A percentile compares a stretch with the other conserved stretches of the same genome.
Conservation (phyloP, 371 early-diverging fungal species). For the Saksenaea vasiformis region DNA sequence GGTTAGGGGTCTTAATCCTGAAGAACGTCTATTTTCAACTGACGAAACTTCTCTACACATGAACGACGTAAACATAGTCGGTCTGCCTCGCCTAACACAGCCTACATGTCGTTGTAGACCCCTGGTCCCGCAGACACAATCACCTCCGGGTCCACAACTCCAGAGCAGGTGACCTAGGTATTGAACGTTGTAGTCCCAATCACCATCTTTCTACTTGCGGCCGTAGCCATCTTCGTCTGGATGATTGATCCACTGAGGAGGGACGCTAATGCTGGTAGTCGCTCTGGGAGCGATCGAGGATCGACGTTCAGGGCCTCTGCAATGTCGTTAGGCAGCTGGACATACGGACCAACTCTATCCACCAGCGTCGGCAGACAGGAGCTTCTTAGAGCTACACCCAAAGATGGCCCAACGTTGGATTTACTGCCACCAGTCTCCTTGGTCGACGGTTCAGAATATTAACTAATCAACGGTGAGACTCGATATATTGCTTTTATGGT, state of each 20-base stretch:
- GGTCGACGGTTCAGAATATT: neutral
- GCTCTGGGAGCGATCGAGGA: neutral
- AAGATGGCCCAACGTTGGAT: neutral
- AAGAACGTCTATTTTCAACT: neutral
- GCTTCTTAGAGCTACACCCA: neutral
- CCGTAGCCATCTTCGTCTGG: neutral
- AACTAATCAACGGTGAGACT: too few species aligned
- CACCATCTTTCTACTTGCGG: too few species aligned
- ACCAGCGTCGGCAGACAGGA: neutral
- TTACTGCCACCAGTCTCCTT: neutral
- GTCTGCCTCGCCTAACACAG: neutral
- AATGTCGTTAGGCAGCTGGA: neutral
- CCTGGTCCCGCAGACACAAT: neutral
- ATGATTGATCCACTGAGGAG: neutral
- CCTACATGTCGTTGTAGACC: neutral
- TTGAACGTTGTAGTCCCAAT: neutral
- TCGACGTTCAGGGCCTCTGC: neutral
- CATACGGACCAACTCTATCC: neutral
- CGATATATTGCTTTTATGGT: too few species aligned
- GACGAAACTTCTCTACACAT: neutral
- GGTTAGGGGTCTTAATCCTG: too few species aligned
- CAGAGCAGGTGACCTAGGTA: neutral
- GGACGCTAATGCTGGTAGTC: neutral
- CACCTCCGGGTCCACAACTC: neutral
- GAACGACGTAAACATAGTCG: neutral